These are phyloP conservation scores for Aspergillus sp. DNA, from an alignment of 2,329 filamentous ascomycete genomes.

Conservation along the genomic window DNA sequence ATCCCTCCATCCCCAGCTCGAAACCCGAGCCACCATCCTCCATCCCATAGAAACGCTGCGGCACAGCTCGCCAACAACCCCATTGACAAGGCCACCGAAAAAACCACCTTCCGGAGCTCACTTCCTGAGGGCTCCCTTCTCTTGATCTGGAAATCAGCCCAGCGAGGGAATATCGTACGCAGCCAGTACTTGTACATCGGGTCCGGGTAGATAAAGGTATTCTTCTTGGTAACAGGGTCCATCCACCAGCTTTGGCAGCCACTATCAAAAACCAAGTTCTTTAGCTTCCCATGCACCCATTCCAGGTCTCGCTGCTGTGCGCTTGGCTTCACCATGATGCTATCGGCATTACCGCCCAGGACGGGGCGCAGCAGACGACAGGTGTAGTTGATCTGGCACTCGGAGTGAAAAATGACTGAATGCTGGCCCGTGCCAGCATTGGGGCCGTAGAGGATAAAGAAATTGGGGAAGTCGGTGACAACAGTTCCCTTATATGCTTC, in stretches of 20 bases:
- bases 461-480: constrained; percentile 15
- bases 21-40: too few relatives aligned
- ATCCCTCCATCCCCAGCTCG: too few relatives aligned
- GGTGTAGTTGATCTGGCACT: constrained; percentile 20
- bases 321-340: constrained; percentile 14
- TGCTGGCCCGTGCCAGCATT: constrained; percentile 18
- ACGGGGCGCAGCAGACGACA: constrained; percentile 14
- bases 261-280: constrained; percentile 17
- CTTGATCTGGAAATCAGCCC: not conserved
- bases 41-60: too few relatives aligned
- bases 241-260: constrained; percentile 12
- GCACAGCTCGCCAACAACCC: not conserved
- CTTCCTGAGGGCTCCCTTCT: not conserved
- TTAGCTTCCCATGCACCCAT: constrained; percentile 16
- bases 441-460: constrained; percentile 18
- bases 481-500: constrained; percentile 28
- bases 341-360: constrained; percentile 1
- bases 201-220: constrained; percentile 20
- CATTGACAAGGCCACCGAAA: not conserved
- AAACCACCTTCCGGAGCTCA: not conserved
- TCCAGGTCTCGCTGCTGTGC: constrained; percentile 14
- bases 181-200: constrained; percentile 21
- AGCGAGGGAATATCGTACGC: constrained; percentile 13
- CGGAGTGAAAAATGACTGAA: constrained; percentile 20
- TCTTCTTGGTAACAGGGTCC: constrained; percentile 17